Evolutionary conservation across 2,329 filamentous ascomycete genomes (phyloP).

Genomic region (Trichophyton simii): DNA sequence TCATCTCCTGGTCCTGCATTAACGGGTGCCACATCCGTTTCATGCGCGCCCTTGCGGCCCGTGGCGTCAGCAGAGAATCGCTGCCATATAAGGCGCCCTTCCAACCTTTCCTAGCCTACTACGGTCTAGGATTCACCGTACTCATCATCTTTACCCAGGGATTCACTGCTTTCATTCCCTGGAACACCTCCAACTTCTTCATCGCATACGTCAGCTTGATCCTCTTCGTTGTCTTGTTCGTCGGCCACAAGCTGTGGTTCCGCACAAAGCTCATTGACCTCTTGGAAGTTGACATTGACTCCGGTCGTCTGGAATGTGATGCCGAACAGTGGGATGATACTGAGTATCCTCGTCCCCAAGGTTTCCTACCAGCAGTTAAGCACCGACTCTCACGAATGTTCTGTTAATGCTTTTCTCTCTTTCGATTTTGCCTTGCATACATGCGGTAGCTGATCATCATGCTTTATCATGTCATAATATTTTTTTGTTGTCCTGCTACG

Average conservation of each 20-base stretch:
- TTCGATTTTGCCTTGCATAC: too few species aligned
- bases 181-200: slow-evolving; percentile 50
- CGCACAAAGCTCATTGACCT: slow-evolving; percentile 27
- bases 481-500: neutral
- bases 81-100: slow-evolving; percentile 50
- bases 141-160: slow-evolving; percentile 56
- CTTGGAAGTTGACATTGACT: slow-evolving; percentile 33
- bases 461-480: neutral
- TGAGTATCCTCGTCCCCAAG: neutral
- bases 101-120: slow-evolving; percentile 53
- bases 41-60: slow-evolving; percentile 46
- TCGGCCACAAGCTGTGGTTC: slow-evolving; percentile 45
- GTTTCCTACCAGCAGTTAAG: neutral
- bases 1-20: slow-evolving; percentile 28
- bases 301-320: slow-evolving; percentile 26
- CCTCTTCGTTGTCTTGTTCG: slow-evolving; percentile 47
- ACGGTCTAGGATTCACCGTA: slow-evolving; percentile 52
- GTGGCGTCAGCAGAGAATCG: slow-evolving; percentile 44
- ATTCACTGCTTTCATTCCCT: slow-evolving; percentile 55
- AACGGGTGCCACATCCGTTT: slow-evolving; percentile 51
- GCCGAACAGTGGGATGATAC: slow-evolving; percentile 15
- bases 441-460: neutral
- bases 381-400: slow-evolving; percentile 1
- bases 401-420: neutral
- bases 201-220: slow-evolving; percentile 53